Base-by-base conservation (phyloP, 192 early-diverging fungal genomes). In the Backusella australiensis region DNA sequence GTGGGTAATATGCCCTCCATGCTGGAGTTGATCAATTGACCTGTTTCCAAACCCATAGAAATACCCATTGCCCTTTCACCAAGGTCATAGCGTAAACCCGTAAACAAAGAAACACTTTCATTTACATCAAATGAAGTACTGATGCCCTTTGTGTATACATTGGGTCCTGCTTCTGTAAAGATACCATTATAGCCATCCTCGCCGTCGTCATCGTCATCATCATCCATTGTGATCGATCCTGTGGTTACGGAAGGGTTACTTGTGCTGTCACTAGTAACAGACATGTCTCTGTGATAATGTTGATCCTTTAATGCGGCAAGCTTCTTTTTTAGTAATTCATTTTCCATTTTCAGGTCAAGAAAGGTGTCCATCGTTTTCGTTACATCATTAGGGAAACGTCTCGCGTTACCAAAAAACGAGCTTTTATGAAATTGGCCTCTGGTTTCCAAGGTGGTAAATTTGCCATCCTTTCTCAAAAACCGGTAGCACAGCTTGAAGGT, bases 281-380 rank as follows among this genome's bases (percentile, higher is more conserved):
- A 69, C n/a, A 42, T 34, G 11, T 52, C 35, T 15, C 35, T 69
- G 9, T 42, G 41, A 15, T 70, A 17, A 34, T 44, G 44, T 36
- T 78, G 70, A 26, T 69, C 63, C 21, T 38, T 72, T 21, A 71
- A 35, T 35, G 52, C 56, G n/a, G 32, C 21, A 2, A 79, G 36
- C 35, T 73, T 74, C 7, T 75, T 74, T 53, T 73, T 69, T 11
- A 82, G 74, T 34, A 76, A 44, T 56, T 82, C 81, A 66, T 82
- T 82, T 42, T 82, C 81, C 77, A 80, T 66, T 56, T 82, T 82
- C n/a, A 82, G 53, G 42, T 82, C 81, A 11, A 82, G 59, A 26
- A 82, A 76, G 1, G 72, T 67, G 67, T 82, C 78, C 34, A 82
- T 72, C 11, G 75, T 49, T 34, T 53, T 38, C 29, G 78, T 39